Percentiles rank a stretch among this genome's conserved stretches.
Evolutionary conservation across 495 filamentous ascomycete genomes (phyloP).

Genomic region (Amphirosellinia nigrospora): DNA sequence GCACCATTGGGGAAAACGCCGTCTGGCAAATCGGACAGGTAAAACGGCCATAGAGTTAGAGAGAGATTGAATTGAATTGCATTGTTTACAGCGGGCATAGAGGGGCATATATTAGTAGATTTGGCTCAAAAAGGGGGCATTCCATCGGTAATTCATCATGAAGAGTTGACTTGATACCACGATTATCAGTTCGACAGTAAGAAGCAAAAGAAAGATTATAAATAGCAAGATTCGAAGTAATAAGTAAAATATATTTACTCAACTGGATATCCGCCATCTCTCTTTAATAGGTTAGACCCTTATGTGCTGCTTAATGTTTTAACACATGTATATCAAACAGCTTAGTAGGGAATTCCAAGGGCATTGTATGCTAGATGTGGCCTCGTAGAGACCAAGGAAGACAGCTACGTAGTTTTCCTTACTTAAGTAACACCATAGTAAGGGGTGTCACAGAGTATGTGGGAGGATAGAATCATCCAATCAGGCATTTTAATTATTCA

Average conservation of each 20-base stretch:
- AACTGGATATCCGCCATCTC: not conserved
- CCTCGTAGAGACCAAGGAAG: not conserved
- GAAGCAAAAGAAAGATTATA: no score
- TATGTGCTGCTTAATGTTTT: not conserved
- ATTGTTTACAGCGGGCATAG: not conserved
- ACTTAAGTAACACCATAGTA: not conserved
- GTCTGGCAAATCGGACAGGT: not conserved
- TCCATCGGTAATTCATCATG: not conserved
- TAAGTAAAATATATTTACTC: not conserved
- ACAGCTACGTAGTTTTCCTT: not conserved
- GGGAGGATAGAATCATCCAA: not conserved
- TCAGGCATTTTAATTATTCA: not conserved
- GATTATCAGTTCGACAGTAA: not conserved
- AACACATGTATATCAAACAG: not conserved
- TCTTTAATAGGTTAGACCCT: not conserved
- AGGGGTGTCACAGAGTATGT: not conserved
- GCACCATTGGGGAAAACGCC: conserved; percentile 14
- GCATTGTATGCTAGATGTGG: not conserved
- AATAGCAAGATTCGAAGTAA: not conserved
- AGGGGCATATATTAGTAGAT: not conserved
- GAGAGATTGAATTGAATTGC: conserved; percentile 1
- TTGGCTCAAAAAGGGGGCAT: not conserved
- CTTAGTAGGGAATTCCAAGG: not conserved
- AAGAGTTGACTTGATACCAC: not conserved
- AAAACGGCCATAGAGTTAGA: not conserved